Evolutionary conservation across 2,329 filamentous ascomycete species (phyloP).

Genomic region (Sporothrix pseudoabietina): DNA sequence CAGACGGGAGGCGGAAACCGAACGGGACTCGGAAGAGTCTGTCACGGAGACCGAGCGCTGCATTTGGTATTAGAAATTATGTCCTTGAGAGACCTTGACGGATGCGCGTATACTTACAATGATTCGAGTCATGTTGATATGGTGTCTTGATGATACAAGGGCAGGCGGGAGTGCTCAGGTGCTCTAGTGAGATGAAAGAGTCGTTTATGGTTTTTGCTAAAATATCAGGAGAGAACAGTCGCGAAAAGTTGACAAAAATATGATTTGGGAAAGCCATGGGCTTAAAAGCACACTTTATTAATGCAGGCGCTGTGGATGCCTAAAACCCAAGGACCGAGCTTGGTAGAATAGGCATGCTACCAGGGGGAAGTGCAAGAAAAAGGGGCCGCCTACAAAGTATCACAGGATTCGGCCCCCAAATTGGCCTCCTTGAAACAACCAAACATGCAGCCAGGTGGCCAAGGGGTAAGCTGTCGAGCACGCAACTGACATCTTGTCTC

Average conservation of each 20-base stretch:
- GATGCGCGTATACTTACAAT: neutral
- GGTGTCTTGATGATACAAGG: neutral
- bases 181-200: neutral
- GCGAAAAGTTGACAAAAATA: neutral
- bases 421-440: slow-evolving; percentile 4
- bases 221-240: neutral
- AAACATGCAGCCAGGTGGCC: neutral
- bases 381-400: neutral
- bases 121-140: neutral
- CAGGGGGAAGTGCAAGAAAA: neutral
- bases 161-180: neutral
- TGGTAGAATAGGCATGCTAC: neutral
- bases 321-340: neutral
- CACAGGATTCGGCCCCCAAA: slow-evolving; percentile 3
- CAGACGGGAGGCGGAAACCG: neutral
- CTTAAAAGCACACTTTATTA: neutral
- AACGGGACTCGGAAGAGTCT: neutral
- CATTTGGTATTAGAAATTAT: neutral
- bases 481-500: neutral
- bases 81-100: neutral
- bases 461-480: neutral
- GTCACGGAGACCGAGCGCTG: neutral
- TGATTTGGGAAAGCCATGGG: neutral
- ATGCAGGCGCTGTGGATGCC: too few species aligned
- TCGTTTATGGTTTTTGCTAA: neutral